Evolutionary conservation across 768 basidiomycete species (phyloP), one percentile per base, ranked within the genome.

Genomic region (Imleria badia): DNA sequence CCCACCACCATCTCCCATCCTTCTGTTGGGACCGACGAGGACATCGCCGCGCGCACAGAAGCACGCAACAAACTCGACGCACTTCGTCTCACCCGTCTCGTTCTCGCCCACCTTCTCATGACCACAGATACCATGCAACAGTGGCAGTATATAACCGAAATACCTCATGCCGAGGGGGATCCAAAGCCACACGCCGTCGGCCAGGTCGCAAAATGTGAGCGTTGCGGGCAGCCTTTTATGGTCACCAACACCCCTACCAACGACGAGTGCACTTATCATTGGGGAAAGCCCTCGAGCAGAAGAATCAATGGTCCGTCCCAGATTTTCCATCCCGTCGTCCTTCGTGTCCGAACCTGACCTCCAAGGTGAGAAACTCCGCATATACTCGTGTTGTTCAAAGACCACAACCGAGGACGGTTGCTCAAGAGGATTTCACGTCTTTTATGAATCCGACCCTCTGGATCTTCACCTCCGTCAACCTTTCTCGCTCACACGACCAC

Each of bases 351-450:
- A 52, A 55, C 51, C 9, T 44, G 47, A 38, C 51, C 51, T 23
- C 3, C 48, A 70, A 90, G 89, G 87, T 39, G 82, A 93, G 66
- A 84, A 79, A 62, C 73, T 81, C 41, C 81, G 89, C 31, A 66
- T 85, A 30, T 91, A 84, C 61, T 83, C 78, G n/a, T 97, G 94
- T 65, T 97, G 94, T 66, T 85, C 83, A n/a, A 75, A 76, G 47
- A 74, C 79, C 14, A 78, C 80, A 15, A 73, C 75, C 11, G 78
- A 85, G 23, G 75, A 78, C 34, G 91, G 90, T 1, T 97, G 94
- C 64, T 76, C 83, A 12, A 78, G 77, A 46, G 93, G 94, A 1
- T 84, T 85, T 4, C 97, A 99, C 68, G 92, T 98, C 17, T 98
- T 98, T 68, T 89, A 88, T 62, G 94, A 98, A 69, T 78, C 78